Base-by-base conservation (phyloP, 2,329 filamentous ascomycete genomes). In the Ustulina deusta region DNA sequence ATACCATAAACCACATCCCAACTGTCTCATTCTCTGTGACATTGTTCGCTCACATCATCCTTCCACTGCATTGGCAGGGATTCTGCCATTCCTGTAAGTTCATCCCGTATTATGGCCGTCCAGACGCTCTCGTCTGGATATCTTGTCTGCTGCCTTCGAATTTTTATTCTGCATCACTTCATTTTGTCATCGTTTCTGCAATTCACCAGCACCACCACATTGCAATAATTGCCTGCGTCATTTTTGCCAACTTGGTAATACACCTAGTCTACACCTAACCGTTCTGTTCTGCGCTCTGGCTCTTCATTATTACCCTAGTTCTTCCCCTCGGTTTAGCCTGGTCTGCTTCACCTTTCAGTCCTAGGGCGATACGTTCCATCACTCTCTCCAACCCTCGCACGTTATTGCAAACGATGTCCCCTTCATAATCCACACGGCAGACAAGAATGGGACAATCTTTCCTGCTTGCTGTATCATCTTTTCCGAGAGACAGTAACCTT, bases 61-160 rank as follows among this genome's bases (percentile, higher is more conserved):
- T 29, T 51, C 25, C 34, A 66, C 51, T 17, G 6, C 27, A 52
- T 29, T 27, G 25, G 22, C n/a, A 17, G 36, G 13, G 2, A 3
- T 10, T 32, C 34, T 29, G 2, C 17, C 25, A 11, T 10, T 17
- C 51, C 20, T 20, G 63, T 66, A 36, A 44, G 63, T 56, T 3
- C 2, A 17, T 20, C 17, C 15, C 6, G 25, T 61, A 34, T n/a
- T 9, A 32, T 42, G 20, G 29, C 40, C 4, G 3, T 17, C 40
- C 17, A 6, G 3, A 25, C 34, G 4, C 17, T 10, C 52, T 34
- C 42, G 20, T 13, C 15, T 34, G 1, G 20, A 25, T 4, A 2
- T 17, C 7, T 11, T n/a, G 2, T 7, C 55, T 20, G 38, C 55
- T 17, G 20, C 11, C 5, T 61, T 25, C 32, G 2, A 15, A 15